Evolutionary conservation across 768 basidiomycete species (phyloP).

Genomic region (Pisolithus microcarpus): DNA sequence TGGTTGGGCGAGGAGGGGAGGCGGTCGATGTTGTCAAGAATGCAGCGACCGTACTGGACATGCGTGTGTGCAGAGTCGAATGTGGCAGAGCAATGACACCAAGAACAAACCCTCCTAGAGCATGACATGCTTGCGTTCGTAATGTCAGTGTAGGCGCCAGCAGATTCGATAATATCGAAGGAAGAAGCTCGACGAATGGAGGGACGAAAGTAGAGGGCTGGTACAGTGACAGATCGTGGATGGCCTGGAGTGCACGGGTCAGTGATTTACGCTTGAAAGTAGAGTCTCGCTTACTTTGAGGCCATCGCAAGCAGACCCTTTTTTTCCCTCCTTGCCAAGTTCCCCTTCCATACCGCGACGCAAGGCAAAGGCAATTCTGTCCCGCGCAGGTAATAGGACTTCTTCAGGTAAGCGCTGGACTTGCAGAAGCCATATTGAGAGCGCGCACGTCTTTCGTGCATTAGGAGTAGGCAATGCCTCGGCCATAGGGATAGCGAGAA

Average conservation of each 20-base stretch:
- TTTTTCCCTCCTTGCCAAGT: conserved; percentile 84
- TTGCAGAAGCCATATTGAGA: conserved; percentile 71
- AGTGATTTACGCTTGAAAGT: conserved; percentile 5
- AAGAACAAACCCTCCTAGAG: conserved; percentile 60
- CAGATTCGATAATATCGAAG: conserved; percentile 55
- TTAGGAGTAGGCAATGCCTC: conserved; percentile 70
- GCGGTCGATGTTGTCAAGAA: conserved; percentile 39
- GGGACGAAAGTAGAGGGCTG: conserved; percentile 66
- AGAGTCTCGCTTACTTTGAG: conserved; percentile 48
- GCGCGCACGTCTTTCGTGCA: conserved; percentile 76
- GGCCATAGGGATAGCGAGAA: conserved; percentile 68
- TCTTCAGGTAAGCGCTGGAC: conserved; percentile 57
- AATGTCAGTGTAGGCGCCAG: conserved; percentile 59
- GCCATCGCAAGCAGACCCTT: conserved; percentile 72
- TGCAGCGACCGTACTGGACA: conserved; percentile 41
- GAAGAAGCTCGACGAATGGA: conserved; percentile 52
- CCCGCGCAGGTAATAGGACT: conserved; percentile 54
- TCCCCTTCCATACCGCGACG: conserved; percentile 76
- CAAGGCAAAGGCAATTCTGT: conserved; percentile 64
- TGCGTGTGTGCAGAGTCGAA: conserved; percentile 43
- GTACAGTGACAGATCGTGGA: conserved; percentile 59
- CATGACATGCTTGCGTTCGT: conserved; percentile 68
- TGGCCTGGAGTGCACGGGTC: conserved; percentile 42
- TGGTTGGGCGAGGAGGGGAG: conserved; percentile 27
- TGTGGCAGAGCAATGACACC: conserved; percentile 44